phyloP scores from a whole-genome alignment of 176 grass and related monocot genomes.

The Aegilops longissima region DNA sequence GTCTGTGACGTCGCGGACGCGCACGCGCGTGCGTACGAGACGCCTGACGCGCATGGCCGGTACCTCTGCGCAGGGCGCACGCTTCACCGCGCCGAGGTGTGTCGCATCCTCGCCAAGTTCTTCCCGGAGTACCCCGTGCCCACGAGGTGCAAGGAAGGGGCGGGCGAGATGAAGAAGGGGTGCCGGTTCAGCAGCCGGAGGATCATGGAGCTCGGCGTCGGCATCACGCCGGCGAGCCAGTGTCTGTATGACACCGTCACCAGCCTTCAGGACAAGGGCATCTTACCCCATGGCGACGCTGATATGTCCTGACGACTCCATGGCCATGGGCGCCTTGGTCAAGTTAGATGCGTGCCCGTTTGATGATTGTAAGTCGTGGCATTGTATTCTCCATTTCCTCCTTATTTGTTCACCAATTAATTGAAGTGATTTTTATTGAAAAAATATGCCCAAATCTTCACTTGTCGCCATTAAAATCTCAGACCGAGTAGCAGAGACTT shows the following conservation, averaged over 20 bases:
- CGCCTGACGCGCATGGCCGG: neutral
- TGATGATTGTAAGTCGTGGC: neutral
- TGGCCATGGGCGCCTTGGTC: neutral
- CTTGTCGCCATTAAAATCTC: no score
- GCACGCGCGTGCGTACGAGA: slow-evolving; percentile 30
- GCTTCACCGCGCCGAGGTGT: slow-evolving; percentile 37
- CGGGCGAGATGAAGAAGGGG: neutral
- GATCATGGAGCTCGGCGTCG: neutral
- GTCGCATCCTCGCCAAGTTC: slow-evolving; percentile 26
- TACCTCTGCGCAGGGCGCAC: slow-evolving; percentile 43
- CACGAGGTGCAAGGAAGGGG: slow-evolving; percentile 11
- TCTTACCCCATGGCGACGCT: neutral
- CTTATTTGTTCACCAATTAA: neutral
- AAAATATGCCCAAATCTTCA: no score
- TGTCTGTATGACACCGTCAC: neutral
- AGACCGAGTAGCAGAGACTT: no score
- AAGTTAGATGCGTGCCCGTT: neutral
- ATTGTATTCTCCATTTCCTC: neutral
- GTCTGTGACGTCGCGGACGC: slow-evolving; percentile 39
- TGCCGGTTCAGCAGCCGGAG: neutral
- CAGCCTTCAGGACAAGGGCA: slow-evolving; percentile 1
- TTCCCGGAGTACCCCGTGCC: slow-evolving; percentile 42
- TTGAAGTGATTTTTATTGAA: no score
- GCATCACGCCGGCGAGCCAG: neutral
- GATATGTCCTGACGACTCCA: neutral